phyloP scores from a whole-genome alignment of 2,329 filamentous ascomycete genomes.

The Penicillium sp. region DNA sequence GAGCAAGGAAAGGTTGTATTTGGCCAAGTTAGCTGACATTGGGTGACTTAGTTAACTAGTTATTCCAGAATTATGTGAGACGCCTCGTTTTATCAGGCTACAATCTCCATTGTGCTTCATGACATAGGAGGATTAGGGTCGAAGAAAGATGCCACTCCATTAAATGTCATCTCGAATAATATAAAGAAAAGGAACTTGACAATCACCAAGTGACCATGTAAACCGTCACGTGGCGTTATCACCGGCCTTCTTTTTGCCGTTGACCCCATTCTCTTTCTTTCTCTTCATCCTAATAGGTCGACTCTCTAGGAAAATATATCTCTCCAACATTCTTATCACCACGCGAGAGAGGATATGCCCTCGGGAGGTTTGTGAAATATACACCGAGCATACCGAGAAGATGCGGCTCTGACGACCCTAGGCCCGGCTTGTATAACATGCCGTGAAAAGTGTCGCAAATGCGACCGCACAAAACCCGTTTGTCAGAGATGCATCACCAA shows the following conservation, averaged over 20 bases:
- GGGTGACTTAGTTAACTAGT: too few relatives aligned
- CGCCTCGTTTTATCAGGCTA: not conserved
- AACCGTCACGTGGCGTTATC: not conserved
- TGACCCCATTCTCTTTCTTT: not conserved
- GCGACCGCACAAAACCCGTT: conserved; percentile 25
- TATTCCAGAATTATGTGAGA: too few relatives aligned
- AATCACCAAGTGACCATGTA: not conserved
- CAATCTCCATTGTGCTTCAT: not conserved
- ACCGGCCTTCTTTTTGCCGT: not conserved
- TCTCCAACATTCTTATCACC: not conserved
- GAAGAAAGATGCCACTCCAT: too few relatives aligned
- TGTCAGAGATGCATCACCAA: conserved; percentile 27
- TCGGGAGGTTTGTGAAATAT: not conserved
- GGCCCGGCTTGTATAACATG: conserved; percentile 29
- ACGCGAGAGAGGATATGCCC: not conserved
- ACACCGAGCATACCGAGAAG: not conserved
- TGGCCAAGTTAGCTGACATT: not conserved
- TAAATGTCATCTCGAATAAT: not conserved
- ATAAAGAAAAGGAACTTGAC: not conserved
- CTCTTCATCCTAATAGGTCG: not conserved
- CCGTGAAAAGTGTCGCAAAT: conserved; percentile 28
- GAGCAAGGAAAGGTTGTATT: too few relatives aligned
- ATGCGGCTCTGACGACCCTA: conserved; percentile 3
- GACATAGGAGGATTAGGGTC: not conserved
- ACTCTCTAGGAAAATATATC: not conserved